Base-by-base conservation (phyloP, 1,284 basidiomycete genomes). In the Moesziomyces globuligerus region DNA sequence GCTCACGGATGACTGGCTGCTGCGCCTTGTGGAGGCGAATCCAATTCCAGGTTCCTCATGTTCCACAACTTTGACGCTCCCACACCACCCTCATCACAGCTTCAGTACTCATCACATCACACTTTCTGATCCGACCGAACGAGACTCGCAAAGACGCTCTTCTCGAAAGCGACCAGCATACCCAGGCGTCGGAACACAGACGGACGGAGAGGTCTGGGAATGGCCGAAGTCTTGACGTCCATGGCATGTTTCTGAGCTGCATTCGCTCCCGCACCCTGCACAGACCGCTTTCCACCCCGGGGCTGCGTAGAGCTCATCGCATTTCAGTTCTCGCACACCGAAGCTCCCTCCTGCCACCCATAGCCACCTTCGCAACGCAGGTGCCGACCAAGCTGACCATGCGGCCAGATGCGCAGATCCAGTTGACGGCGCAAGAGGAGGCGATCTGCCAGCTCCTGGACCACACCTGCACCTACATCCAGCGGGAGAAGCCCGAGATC, bases 401-500 rank as follows among this genome's bases (percentile, higher is more conserved):
- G 67, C 42, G 40, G 40, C 43, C 50, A 37, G 53, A 41, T 10
- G 57, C 58, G 2, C 64, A 57, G 32, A 72, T 74, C 39, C 54
- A 62, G 32, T 39, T 75, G 18, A 72, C 69, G 4, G 55, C 59
- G 44, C 66, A 66, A 15, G 73, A 75, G 29, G 61, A 69, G 25
- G 66, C 73, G 24, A 58, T 79, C 40, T 79, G 77, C 46, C 49
- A 70, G 18, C 65, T 79, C 18, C 77, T 79, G 38, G 74, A 79
- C 52, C 65, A 77, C 45, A 62, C 75, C 6, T 79, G 77, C 50
- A 51, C 54, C 17, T 79, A 72, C 53, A 76, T 79, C 25, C 51
- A 56, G 28, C 58, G 49, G 18, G 51, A 58, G 21, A 58, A 60
- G n/a, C 77, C 77, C 4, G 24, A 47, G 15, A 62, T 74, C 9